A percentile compares a stretch with the other conserved stretches of the same genome.
These are phyloP conservation scores for Russula olivacea DNA, from an alignment of 768 basidiomycete genomes.

Conservation along the genomic window DNA sequence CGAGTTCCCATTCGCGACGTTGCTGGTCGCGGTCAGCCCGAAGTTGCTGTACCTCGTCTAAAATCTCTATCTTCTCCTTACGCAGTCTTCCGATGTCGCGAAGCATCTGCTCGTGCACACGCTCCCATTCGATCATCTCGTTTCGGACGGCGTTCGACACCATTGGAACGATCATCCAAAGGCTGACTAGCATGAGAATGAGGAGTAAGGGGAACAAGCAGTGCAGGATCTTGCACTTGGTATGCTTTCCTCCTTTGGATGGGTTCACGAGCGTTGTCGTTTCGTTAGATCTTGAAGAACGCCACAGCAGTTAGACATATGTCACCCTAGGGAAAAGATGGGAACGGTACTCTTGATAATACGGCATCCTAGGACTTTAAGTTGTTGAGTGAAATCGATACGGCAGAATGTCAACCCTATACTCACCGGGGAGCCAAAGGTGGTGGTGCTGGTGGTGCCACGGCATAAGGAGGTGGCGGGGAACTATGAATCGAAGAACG, in stretches of 20 bases:
- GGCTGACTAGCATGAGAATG: background rate
- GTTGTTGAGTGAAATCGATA: background rate
- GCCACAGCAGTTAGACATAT: background rate
- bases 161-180: background rate
- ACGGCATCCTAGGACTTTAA: background rate
- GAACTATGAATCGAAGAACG: background rate
- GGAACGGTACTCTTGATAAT: background rate
- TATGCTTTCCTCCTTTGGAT: background rate
- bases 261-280: background rate
- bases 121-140: slow-evolving; percentile 7
- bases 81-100: slow-evolving; percentile 4
- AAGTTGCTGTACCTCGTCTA: slow-evolving; percentile 13
- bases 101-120: background rate
- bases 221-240: background rate
- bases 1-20: slow-evolving; percentile 17
- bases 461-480: background rate
- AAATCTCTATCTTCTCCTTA: background rate
- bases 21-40: slow-evolving; percentile 12
- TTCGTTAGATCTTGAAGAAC: background rate
- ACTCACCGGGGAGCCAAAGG: slow-evolving; percentile 3
- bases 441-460: no score
- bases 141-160: background rate
- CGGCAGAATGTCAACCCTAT: background rate
- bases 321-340: background rate
- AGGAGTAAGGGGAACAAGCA: background rate